A percentile compares a stretch with the other conserved stretches of the same genome.
Evolutionary conservation across 371 early-diverging fungal genomes (phyloP).

Genomic region (Homolaphlyctis polyrhiza): DNA sequence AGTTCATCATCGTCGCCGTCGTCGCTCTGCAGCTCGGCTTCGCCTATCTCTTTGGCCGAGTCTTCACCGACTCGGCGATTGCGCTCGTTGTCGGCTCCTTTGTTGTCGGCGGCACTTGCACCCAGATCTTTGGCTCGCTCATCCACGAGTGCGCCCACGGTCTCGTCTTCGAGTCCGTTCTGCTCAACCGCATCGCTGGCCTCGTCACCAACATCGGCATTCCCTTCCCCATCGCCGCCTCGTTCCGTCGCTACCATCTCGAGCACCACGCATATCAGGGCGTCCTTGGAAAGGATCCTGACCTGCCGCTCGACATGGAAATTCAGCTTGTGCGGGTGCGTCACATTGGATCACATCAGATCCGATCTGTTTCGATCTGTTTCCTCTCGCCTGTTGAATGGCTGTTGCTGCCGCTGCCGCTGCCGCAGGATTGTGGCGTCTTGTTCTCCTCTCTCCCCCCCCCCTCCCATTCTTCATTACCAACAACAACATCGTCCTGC

Average conservation of each 20-base stretch:
- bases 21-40: slow-evolving; percentile 68
- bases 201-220: slow-evolving; percentile 81
- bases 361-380: slow-evolving; percentile 31
- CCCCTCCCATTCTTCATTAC: too few species aligned
- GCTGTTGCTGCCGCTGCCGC: neutral
- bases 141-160: slow-evolving; percentile 94
- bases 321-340: slow-evolving; percentile 56
- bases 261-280: slow-evolving; percentile 97
- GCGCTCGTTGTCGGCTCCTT: slow-evolving; percentile 64
- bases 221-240: slow-evolving; percentile 46
- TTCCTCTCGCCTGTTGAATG: too few species aligned
- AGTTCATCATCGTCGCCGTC: slow-evolving; percentile 60
- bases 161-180: slow-evolving; percentile 61
- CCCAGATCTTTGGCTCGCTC: slow-evolving; percentile 58
- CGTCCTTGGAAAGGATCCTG: slow-evolving; percentile 91
- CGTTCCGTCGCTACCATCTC: slow-evolving; percentile 84
- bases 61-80: slow-evolving; percentile 7
- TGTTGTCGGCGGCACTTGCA: slow-evolving; percentile 77
- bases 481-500: too few species aligned
- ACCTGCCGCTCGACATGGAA: slow-evolving; percentile 89
- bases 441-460: neutral
- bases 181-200: slow-evolving; percentile 76
- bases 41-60: slow-evolving; percentile 72
- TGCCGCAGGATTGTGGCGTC: neutral
- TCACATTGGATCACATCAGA: slow-evolving; percentile 24